phyloP scores from a whole-genome alignment of 2,329 filamentous ascomycete species.

The Fusarium hainanense region DNA sequence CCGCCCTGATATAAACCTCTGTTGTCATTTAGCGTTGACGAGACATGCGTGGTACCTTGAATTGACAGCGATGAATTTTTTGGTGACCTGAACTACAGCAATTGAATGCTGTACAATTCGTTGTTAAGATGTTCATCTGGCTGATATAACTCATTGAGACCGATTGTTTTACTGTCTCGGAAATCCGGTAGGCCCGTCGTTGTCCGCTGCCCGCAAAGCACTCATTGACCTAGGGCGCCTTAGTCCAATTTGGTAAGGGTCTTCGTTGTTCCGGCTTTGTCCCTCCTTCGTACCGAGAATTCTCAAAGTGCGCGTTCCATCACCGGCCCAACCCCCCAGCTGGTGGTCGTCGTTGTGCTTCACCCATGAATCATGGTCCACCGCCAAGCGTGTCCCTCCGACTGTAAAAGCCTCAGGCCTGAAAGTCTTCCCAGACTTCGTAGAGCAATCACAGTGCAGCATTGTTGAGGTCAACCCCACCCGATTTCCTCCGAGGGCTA shows the following conservation, averaged over 20 bases:
- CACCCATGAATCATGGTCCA: slow-evolving; percentile 51
- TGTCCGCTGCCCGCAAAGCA: slow-evolving; percentile 39
- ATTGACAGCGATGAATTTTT: not conserved
- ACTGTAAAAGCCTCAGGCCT: slow-evolving; percentile 51
- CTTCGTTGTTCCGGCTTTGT: slow-evolving; percentile 43
- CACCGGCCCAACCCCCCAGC: slow-evolving; percentile 39
- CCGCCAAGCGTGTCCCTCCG: slow-evolving; percentile 48
- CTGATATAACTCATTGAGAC: not conserved
- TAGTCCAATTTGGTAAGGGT: slow-evolving; percentile 37
- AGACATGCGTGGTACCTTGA: slow-evolving; percentile 20
- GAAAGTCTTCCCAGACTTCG: slow-evolving; percentile 38
- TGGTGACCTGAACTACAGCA: not conserved
- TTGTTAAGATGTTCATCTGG: not conserved
- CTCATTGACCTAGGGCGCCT: slow-evolving; percentile 14
- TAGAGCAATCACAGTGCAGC: slow-evolving; percentile 47
- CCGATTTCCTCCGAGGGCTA: slow-evolving; percentile 52
- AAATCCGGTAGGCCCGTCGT: slow-evolving; percentile 46
- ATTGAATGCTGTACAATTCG: not conserved
- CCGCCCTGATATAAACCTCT: slow-evolving; percentile 36
- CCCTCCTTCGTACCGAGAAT: slow-evolving; percentile 45
- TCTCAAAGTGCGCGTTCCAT: slow-evolving; percentile 46
- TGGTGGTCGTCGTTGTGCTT: slow-evolving; percentile 40
- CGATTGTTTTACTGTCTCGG: slow-evolving; percentile 24
- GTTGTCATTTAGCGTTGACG: slow-evolving; percentile 17
- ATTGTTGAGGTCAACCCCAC: slow-evolving; percentile 48